Percentiles rank a stretch among this genome's conserved stretches.
Conservation (phyloP, 441 rosid species). For the Brassica balearica region DNA sequence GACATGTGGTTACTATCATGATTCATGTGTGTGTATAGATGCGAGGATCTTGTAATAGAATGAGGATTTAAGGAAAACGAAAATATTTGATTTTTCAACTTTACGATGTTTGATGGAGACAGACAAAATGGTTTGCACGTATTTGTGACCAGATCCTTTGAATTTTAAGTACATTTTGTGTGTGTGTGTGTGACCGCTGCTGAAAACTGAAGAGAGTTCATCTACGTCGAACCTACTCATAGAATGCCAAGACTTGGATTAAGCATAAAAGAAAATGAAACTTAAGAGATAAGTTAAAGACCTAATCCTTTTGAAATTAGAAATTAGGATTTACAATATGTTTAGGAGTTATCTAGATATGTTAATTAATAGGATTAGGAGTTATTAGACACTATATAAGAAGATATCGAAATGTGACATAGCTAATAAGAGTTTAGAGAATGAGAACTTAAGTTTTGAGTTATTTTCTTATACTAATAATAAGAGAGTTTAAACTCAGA, state of each 20-base stretch:
- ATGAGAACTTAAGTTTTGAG: too few species aligned
- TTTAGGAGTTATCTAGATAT: too few species aligned
- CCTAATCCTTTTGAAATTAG: too few species aligned
- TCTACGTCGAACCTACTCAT: conserved; percentile 2
- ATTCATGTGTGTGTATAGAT: conserved; percentile 17
- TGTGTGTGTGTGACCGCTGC: background rate
- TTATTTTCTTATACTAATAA: background rate
- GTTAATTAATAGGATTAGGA: too few species aligned
- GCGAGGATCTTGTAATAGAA: background rate
- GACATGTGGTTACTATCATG: conserved; percentile 38
- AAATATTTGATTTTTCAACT: background rate
- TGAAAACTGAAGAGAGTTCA: conserved; percentile 2
- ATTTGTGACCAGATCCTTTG: too few species aligned
- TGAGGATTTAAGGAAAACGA: background rate
- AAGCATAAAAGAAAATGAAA: too few species aligned
- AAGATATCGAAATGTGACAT: too few species aligned
- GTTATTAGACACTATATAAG: too few species aligned
- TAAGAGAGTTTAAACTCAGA: too few species aligned
- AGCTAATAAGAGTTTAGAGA: too few species aligned
- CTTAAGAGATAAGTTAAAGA: too few species aligned
- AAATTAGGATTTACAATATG: too few species aligned
- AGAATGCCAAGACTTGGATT: background rate
- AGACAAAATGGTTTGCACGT: conserved; percentile 40
- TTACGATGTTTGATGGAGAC: conserved; percentile 36
- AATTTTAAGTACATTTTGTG: background rate